Percentiles rank a stretch among this genome's conserved stretches.
Conservation (phyloP, 2,329 filamentous ascomycete species). For the Arachnopeziza araneosa region DNA sequence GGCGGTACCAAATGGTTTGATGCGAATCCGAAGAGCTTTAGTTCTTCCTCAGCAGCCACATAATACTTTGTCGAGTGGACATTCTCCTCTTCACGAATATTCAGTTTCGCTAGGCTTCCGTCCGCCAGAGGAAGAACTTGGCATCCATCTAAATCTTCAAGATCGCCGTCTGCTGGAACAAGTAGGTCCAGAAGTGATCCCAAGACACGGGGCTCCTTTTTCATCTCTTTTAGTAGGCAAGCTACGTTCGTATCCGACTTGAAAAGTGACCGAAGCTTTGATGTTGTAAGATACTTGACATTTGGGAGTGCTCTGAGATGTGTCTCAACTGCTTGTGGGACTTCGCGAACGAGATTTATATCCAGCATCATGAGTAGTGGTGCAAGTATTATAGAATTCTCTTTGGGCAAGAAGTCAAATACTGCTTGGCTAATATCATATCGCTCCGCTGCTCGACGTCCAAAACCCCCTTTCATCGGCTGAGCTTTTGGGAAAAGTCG, state of each 20-base stretch:
- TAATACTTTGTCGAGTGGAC: slow-evolving; percentile 8
- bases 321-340: slow-evolving; percentile 10
- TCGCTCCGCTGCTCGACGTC: slow-evolving; percentile 1
- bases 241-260: slow-evolving; percentile 3
- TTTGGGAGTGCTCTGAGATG: slow-evolving; percentile 6
- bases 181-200: slow-evolving; percentile 6
- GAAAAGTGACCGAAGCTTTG: slow-evolving; percentile 15
- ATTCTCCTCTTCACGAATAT: neutral
- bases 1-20: slow-evolving; percentile 10
- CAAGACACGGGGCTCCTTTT: slow-evolving; percentile 4
- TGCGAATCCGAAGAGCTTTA: slow-evolving; percentile 23
- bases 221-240: slow-evolving; percentile 5
- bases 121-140: slow-evolving; percentile 23
- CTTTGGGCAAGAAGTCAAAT: slow-evolving; percentile 20
- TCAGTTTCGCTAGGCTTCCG: slow-evolving; percentile 17
- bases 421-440: slow-evolving; percentile 16
- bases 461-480: neutral
- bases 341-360: slow-evolving; percentile 14
- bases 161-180: neutral
- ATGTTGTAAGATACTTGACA: slow-evolving; percentile 12
- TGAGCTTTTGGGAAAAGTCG: slow-evolving; percentile 19
- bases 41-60: slow-evolving; percentile 12
- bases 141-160: slow-evolving; percentile 23
- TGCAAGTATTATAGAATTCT: slow-evolving; percentile 8
- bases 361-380: slow-evolving; percentile 13